Conservation (phyloP, 345 rosid genomes). For the Eucalyptus cladocalyx region DNA sequence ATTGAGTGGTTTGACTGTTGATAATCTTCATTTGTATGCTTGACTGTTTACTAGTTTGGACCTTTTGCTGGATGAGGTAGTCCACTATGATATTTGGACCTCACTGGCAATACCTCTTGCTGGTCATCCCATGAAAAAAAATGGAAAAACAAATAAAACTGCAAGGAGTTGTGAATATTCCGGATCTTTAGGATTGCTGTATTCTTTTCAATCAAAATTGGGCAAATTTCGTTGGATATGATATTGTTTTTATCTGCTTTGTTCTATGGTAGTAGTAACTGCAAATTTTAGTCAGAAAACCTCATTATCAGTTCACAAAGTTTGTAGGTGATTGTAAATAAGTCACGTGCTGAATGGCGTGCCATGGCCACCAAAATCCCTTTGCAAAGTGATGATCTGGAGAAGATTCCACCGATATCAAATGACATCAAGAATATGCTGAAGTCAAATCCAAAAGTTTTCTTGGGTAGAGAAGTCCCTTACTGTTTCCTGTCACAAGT, state of each 20-base stretch:
- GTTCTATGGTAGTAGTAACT: neutral
- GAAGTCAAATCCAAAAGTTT: constrained; percentile 49
- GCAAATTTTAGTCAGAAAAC: neutral
- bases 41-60: neutral
- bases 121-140: neutral
- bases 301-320: neutral
- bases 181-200: neutral
- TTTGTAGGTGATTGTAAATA: constrained; percentile 72
- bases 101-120: neutral
- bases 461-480: constrained; percentile 74
- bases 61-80: neutral
- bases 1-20: neutral
- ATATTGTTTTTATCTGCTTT: neutral
- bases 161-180: neutral
- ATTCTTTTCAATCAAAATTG: neutral
- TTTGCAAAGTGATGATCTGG: constrained; percentile 47
- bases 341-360: constrained; percentile 81
- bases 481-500: constrained; percentile 69
- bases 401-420: constrained; percentile 63
- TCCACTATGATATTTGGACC: neutral
- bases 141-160: neutral
- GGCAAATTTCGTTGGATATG: neutral
- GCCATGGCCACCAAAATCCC: constrained; percentile 58
- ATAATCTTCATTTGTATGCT: neutral
- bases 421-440: constrained; percentile 60